phyloP scores from a whole-genome alignment of 805 yeast species.

The Limtongia smithiae region DNA sequence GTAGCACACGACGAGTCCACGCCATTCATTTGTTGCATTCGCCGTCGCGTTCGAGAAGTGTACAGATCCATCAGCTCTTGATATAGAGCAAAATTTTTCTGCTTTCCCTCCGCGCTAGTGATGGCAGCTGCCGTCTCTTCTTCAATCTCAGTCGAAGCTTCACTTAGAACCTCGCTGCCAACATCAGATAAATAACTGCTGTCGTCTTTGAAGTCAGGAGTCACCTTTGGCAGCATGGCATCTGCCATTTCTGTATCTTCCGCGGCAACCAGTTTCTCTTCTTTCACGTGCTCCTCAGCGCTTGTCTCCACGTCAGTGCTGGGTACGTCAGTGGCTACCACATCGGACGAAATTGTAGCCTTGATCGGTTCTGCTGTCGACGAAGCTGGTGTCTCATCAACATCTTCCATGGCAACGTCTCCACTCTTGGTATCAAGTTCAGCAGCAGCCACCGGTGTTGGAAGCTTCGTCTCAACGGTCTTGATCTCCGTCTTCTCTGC shows the following conservation, averaged over 20 bases:
- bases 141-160: conserved; percentile 18
- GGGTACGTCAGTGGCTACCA: neutral
- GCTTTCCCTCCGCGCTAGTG: conserved; percentile 12
- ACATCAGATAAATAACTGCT: conserved; percentile 7
- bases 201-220: too few species aligned
- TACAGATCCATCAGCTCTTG: conserved; percentile 21
- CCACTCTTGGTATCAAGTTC: too few species aligned
- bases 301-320: neutral
- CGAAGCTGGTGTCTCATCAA: too few species aligned
- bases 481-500: too few species aligned
- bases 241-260: neutral
- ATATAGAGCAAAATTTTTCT: conserved; percentile 10
- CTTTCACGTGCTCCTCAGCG: neutral
- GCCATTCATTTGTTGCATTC: conserved; percentile 5
- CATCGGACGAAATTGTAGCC: neutral
- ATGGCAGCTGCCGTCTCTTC: conserved; percentile 5
- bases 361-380: too few species aligned
- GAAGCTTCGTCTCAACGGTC: too few species aligned
- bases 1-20: neutral
- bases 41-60: conserved; percentile 20
- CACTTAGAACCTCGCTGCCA: conserved; percentile 15
- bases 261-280: neutral
- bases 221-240: too few species aligned
- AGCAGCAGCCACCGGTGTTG: too few species aligned
- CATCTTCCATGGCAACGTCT: too few species aligned